Evolutionary conservation across 306 rosid genomes (phyloP).

Genomic region (Arachis hypogaea): DNA sequence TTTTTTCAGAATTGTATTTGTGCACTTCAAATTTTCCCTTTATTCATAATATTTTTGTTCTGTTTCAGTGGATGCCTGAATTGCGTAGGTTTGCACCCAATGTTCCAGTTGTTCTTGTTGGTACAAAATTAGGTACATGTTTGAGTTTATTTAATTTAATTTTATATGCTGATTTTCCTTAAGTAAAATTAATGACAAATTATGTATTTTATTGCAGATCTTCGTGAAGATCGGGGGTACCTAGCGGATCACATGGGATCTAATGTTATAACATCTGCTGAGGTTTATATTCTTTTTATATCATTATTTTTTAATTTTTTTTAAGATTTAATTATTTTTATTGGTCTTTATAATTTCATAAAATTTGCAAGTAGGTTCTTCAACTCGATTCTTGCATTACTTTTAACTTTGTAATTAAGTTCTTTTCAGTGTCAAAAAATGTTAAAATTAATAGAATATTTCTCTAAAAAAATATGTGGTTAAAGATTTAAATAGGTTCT

Average conservation of each 20-base stretch:
- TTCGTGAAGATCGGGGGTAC: conserved; percentile 81
- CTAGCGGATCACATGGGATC: conserved; percentile 77
- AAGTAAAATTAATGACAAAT: conserved; percentile 3
- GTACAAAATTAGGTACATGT: conserved; percentile 82
- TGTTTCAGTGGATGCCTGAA: conserved; percentile 95
- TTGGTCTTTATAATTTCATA: too few relatives aligned
- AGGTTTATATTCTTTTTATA: conserved; percentile 52
- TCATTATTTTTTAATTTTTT: not conserved
- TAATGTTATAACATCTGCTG: conserved; percentile 73
- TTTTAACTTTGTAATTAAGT: too few relatives aligned
- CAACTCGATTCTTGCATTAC: too few relatives aligned
- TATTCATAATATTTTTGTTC: conserved; percentile 17
- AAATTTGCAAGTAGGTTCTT: too few relatives aligned
- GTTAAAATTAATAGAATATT: too few relatives aligned
- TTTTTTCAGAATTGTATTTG: not conserved
- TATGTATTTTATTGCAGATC: conserved; percentile 53
- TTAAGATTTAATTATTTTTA: too few relatives aligned
- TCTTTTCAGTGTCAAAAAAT: too few relatives aligned
- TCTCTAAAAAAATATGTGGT: too few relatives aligned
- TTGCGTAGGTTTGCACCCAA: conserved; percentile 93
- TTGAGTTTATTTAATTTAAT: not conserved
- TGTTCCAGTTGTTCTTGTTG: conserved; percentile 97
- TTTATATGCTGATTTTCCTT: conserved; percentile 6
- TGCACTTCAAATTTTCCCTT: conserved; percentile 16
- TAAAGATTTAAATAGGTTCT: too few relatives aligned